Evolutionary conservation across 2,329 filamentous ascomycete genomes (phyloP).

Genomic region (Ceratocystis eucalypticola): DNA sequence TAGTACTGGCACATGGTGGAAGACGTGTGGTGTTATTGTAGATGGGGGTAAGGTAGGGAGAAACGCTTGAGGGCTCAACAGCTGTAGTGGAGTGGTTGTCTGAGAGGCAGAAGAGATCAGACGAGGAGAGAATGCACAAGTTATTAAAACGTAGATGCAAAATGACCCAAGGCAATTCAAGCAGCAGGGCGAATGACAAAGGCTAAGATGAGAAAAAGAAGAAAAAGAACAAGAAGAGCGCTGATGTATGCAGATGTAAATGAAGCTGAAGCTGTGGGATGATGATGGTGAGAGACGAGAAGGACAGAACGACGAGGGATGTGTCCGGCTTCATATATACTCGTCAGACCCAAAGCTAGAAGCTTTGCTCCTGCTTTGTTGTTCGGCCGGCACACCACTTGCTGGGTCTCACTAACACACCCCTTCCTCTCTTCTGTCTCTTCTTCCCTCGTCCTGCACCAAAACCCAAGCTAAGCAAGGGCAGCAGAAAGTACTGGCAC

Average conservation of each 20-base stretch:
- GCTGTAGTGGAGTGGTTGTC: not conserved
- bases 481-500: not conserved
- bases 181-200: not conserved
- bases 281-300: not conserved
- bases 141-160: conserved; percentile 6
- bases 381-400: not conserved
- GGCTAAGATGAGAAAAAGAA: not conserved
- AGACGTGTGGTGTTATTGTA: not conserved
- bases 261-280: not conserved
- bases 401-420: conserved; percentile 3
- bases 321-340: conserved; percentile 7
- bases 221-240: not conserved
- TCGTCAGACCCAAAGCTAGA: not conserved
- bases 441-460: not conserved
- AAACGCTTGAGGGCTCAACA: not conserved
- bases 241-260: conserved; percentile 4
- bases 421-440: not conserved
- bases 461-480: not conserved
- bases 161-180: not conserved
- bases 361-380: not conserved
- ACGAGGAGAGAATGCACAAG: not conserved
- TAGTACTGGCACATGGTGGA: conserved; percentile 29
- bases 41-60: not conserved
- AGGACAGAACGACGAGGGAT: not conserved
- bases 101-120: not conserved